Percentiles rank a stretch among this genome's conserved stretches.
These are phyloP conservation scores for Aechmea fasciata DNA, from an alignment of 176 grass and related monocot species.

Conservation along the genomic window DNA sequence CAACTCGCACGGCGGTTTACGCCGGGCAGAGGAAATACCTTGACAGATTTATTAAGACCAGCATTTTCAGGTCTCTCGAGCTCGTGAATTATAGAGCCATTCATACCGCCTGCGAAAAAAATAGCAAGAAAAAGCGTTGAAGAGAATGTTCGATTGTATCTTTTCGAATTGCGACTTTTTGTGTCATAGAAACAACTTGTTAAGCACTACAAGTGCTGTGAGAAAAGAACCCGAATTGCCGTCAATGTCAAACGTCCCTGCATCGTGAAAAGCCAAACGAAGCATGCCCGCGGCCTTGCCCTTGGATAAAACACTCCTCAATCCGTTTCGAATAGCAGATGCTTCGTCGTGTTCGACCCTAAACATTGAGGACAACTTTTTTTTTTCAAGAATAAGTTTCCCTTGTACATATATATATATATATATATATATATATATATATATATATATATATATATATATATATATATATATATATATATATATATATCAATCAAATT, in stretches of 20 bases:
- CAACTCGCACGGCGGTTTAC: neutral
- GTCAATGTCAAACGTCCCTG: slow-evolving; percentile 63
- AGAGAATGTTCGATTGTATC: neutral
- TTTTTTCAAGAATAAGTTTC: neutral
- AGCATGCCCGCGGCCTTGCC: slow-evolving; percentile 74
- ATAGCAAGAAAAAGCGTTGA: slow-evolving; percentile 11
- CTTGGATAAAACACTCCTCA: slow-evolving; percentile 76
- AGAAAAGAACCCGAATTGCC: slow-evolving; percentile 59
- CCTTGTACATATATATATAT: neutral
- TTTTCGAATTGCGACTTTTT: neutral
- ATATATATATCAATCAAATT: neutral
- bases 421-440: no score
- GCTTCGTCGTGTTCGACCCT: slow-evolving; percentile 42
- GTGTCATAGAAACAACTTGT: neutral
- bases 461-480: no score
- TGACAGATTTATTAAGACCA: slow-evolving; percentile 73
- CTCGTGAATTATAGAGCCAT: slow-evolving; percentile 93
- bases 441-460: no score
- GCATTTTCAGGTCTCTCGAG: slow-evolving; percentile 83
- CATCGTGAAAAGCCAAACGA: slow-evolving; percentile 92
- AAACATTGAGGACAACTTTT: slow-evolving; percentile 15
- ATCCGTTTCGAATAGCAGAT: slow-evolving; percentile 49
- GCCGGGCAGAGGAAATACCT: slow-evolving; percentile 25
- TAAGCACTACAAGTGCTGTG: neutral
- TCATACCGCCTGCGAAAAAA: slow-evolving; percentile 81